Conservation (phyloP, 1,284 basidiomycete genomes). For the Pyrrhoderma noxium region DNA sequence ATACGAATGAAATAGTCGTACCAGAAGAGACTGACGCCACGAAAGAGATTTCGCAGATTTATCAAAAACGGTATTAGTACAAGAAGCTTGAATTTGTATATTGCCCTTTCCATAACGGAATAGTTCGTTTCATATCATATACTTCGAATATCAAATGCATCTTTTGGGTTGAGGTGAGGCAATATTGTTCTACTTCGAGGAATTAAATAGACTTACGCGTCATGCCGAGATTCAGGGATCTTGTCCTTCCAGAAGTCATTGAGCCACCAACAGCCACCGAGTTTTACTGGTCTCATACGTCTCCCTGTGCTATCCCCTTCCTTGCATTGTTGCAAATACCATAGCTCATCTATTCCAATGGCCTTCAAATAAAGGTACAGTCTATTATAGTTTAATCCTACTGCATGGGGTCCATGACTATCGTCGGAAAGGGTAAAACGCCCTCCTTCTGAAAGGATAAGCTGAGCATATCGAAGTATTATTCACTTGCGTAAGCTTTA, state of each 20-base stretch:
- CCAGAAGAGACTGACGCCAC: too few species aligned
- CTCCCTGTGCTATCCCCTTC: slow-evolving; percentile 27
- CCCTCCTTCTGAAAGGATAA: slow-evolving; percentile 63
- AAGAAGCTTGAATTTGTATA: too few species aligned
- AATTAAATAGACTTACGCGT: too few species aligned
- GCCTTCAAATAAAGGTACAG: slow-evolving; percentile 62
- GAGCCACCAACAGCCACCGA: slow-evolving; percentile 48
- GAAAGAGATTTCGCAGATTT: too few species aligned
- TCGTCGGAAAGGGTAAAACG: slow-evolving; percentile 89
- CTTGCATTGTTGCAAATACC: slow-evolving; percentile 40
- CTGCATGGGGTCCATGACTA: slow-evolving; percentile 84
- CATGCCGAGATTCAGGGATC: background rate
- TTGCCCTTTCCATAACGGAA: too few species aligned
- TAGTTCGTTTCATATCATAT: too few species aligned
- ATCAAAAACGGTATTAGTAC: too few species aligned
- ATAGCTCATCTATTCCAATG: slow-evolving; percentile 60
- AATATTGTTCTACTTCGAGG: too few species aligned
- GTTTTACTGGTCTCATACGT: slow-evolving; percentile 34
- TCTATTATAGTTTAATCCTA: slow-evolving; percentile 80
- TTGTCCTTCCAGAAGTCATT: slow-evolving; percentile 46
- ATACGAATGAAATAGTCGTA: too few species aligned
- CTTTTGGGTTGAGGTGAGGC: too few species aligned
- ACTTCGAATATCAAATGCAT: too few species aligned
- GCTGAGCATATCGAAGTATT: slow-evolving; percentile 33
- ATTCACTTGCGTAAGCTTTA: background rate